A percentile compares a stretch with the other conserved stretches of the same genome.
Evolutionary conservation across 805 yeast species (phyloP).

Genomic region (Candida taoyuanica): DNA sequence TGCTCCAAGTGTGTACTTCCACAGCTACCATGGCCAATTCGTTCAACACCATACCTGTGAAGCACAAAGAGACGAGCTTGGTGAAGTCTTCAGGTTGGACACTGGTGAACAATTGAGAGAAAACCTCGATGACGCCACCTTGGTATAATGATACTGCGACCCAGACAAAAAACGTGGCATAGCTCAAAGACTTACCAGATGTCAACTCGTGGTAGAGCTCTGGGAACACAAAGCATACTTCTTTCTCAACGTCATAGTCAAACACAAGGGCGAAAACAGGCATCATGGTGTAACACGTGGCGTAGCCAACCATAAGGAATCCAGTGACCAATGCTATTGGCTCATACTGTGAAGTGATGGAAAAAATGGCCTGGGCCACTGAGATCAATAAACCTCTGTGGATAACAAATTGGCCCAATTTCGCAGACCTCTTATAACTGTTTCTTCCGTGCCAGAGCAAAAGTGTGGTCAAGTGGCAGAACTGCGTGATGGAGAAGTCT

Average conservation of each 20-base stretch:
- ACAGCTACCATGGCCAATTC: conserved; percentile 92
- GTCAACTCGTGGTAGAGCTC: conserved; percentile 92
- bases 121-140: conserved; percentile 78
- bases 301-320: conserved; percentile 97
- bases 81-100: conserved; percentile 49
- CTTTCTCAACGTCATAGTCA: conserved; percentile 88
- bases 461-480: conserved; percentile 80
- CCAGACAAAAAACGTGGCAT: conserved; percentile 88
- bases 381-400: conserved; percentile 94
- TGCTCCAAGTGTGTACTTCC: conserved; percentile 90
- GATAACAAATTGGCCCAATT: conserved; percentile 90
- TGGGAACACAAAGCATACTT: conserved; percentile 84
- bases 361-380: conserved; percentile 91
- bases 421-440: conserved; percentile 92
- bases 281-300: conserved; percentile 95
- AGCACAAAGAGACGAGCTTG: conserved; percentile 81
- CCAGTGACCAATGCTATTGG: conserved; percentile 95
- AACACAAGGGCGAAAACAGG: conserved; percentile 93
- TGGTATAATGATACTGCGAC: conserved; percentile 85
- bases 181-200: conserved; percentile 80
- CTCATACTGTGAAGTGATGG: conserved; percentile 81
- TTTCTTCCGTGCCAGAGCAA: conserved; percentile 98
- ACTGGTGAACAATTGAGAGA: conserved; percentile 75
- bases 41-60: conserved; percentile 72
- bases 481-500: conserved; percentile 90